phyloP scores from a whole-genome alignment of 805 yeast species.

The Candida germanica region DNA sequence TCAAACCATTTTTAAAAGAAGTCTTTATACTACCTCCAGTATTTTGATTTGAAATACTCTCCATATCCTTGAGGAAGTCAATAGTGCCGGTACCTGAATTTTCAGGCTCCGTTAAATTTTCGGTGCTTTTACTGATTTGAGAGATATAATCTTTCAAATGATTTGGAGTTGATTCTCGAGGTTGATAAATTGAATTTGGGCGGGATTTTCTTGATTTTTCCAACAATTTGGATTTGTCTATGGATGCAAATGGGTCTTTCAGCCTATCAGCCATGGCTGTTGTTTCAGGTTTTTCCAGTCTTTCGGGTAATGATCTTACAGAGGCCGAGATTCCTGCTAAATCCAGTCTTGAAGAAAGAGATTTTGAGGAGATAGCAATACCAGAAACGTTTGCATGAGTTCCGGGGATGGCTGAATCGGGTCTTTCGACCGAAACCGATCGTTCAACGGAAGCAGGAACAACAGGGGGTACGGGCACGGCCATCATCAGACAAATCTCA shows the following conservation, averaged over 20 bases:
- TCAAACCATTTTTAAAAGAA: slow-evolving; percentile 27
- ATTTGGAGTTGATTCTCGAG: slow-evolving; percentile 13
- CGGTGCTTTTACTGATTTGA: slow-evolving; percentile 27
- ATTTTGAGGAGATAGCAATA: no score
- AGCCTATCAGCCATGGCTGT: slow-evolving; percentile 6
- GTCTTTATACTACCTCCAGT: slow-evolving; percentile 42
- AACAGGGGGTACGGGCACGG: slow-evolving; percentile 40
- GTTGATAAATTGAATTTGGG: slow-evolving; percentile 5
- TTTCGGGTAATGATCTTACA: neutral
- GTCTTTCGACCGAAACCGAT: slow-evolving; percentile 19
- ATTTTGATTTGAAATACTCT: slow-evolving; percentile 22
- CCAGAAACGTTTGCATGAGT: no score
- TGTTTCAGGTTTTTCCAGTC: neutral
- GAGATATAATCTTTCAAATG: slow-evolving; percentile 30
- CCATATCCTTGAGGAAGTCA: slow-evolving; percentile 35
- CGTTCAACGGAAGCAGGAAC: slow-evolving; percentile 39
- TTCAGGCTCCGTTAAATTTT: slow-evolving; percentile 15
- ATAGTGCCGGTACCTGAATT: slow-evolving; percentile 30
- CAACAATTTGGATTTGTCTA: slow-evolving; percentile 37
- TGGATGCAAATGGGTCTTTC: slow-evolving; percentile 41
- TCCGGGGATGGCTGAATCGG: neutral
- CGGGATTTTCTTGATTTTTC: slow-evolving; percentile 6
- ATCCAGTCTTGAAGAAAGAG: no score
- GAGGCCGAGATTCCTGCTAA: no score
- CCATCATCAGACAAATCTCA: slow-evolving; percentile 62